These are phyloP conservation scores for Scheffersomyces segobiensis DNA, from an alignment of 1,139 yeast species.

Conservation along the genomic window DNA sequence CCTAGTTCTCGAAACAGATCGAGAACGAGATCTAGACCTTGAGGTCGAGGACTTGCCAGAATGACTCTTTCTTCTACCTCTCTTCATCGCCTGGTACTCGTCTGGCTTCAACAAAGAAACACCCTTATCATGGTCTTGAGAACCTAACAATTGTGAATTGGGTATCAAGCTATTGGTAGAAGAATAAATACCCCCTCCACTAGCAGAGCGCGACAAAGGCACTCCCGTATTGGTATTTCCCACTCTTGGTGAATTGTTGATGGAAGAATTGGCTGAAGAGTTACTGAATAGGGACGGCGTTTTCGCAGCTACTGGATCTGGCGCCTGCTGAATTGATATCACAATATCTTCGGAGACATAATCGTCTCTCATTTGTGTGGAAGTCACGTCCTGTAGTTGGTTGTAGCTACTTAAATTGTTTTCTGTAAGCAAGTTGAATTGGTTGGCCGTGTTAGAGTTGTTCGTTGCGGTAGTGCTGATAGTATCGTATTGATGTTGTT, in stretches of 20 bases:
- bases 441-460: neutral
- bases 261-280: slow-evolving; percentile 36
- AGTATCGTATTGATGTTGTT: slow-evolving; percentile 3
- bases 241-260: slow-evolving; percentile 20
- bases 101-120: slow-evolving; percentile 34
- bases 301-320: slow-evolving; percentile 34
- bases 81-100: slow-evolving; percentile 29
- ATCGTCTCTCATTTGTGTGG: slow-evolving; percentile 13
- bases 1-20: slow-evolving; percentile 13
- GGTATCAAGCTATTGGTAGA: slow-evolving; percentile 14
- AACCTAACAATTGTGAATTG: slow-evolving; percentile 17
- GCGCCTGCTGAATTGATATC: slow-evolving; percentile 35
- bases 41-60: slow-evolving; percentile 15
- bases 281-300: slow-evolving; percentile 50
- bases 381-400: slow-evolving; percentile 9
- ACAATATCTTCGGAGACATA: slow-evolving; percentile 17
- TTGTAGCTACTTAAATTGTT: slow-evolving; percentile 23
- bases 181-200: neutral
- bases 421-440: slow-evolving; percentile 24
- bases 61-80: slow-evolving; percentile 37
- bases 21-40: slow-evolving; percentile 15
- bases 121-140: slow-evolving; percentile 10
- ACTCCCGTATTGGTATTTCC: slow-evolving; percentile 1
- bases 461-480: neutral
- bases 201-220: neutral